Percentiles rank a stretch among this genome's conserved stretches.
These are phyloP conservation scores for Umbelopsis sp. DNA, from an alignment of 192 early-diverging fungal genomes.

Conservation along the genomic window DNA sequence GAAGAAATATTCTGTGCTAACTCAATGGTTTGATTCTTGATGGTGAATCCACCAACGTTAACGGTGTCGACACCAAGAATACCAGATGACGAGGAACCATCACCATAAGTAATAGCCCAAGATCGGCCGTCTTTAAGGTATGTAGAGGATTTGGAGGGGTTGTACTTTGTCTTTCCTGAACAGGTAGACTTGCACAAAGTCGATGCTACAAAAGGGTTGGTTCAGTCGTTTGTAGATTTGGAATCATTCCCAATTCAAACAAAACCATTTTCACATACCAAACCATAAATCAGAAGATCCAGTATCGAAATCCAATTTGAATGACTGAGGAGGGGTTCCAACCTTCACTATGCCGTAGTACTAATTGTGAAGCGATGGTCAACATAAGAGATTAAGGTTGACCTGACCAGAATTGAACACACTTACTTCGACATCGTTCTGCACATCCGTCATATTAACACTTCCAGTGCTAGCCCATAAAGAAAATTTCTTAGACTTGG, in stretches of 20 bases:
- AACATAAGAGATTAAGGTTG: background rate
- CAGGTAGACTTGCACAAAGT: constrained; percentile 33
- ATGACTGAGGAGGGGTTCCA: constrained; percentile 66
- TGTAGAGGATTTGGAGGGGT: constrained; percentile 41
- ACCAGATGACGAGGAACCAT: constrained; percentile 54
- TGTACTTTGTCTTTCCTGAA: constrained; percentile 37
- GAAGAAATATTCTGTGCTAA: constrained; percentile 62
- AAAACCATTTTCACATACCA: constrained; percentile 6
- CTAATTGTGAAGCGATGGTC: constrained; percentile 25
- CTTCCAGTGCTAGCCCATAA: constrained; percentile 11
- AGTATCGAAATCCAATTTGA: constrained; percentile 74
- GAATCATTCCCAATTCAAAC: background rate
- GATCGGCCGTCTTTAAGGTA: constrained; percentile 56
- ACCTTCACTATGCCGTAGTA: constrained; percentile 69
- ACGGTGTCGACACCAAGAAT: constrained; percentile 54
- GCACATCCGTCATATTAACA: constrained; percentile 41
- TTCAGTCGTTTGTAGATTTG: background rate
- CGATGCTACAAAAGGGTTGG: constrained; percentile 24
- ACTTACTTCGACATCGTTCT: constrained; percentile 46
- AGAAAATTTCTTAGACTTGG: background rate
- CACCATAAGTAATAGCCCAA: constrained; percentile 68
- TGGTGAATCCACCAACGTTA: constrained; percentile 58
- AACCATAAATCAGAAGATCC: constrained; percentile 76
- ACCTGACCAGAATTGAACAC: background rate
- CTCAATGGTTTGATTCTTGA: constrained; percentile 63